These are phyloP conservation scores for Nadsonia fulvescens DNA, from an alignment of 805 yeast genomes.

Conservation along the genomic window DNA sequence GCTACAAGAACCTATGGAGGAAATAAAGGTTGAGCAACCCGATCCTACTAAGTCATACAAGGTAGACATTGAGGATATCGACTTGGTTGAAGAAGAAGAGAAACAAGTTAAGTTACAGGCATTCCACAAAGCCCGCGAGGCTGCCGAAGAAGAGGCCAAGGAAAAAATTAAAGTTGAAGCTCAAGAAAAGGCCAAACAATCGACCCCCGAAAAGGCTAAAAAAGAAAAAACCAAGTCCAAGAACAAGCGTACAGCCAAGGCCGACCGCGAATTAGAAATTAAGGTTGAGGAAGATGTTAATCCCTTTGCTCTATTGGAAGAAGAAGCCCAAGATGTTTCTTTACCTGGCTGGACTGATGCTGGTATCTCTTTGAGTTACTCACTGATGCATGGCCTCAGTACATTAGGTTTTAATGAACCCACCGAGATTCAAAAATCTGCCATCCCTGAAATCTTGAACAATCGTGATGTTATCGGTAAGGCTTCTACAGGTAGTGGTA, in stretches of 20 bases:
- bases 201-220: slow-evolving; percentile 3
- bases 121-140: slow-evolving; percentile 2
- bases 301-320: slow-evolving; percentile 10
- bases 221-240: slow-evolving; percentile 5
- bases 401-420: slow-evolving; percentile 46
- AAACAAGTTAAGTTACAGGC: slow-evolving; percentile 2
- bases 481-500: slow-evolving; percentile 96
- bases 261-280: slow-evolving; percentile 6
- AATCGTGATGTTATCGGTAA: slow-evolving; percentile 84
- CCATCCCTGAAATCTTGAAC: slow-evolving; percentile 56
- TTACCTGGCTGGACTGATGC: slow-evolving; percentile 21
- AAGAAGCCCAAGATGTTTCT: slow-evolving; percentile 10
- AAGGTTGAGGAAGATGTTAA: slow-evolving; percentile 7
- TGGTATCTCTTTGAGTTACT: slow-evolving; percentile 30
- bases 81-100: slow-evolving; percentile 7
- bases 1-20: slow-evolving; percentile 15
- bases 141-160: slow-evolving; percentile 5
- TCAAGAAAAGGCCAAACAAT: slow-evolving; percentile 3
- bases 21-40: slow-evolving; percentile 9
- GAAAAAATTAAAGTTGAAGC: slow-evolving; percentile 6
- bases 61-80: slow-evolving; percentile 2
- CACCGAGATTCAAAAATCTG: slow-evolving; percentile 62
- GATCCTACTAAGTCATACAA: slow-evolving; percentile 1
- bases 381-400: slow-evolving; percentile 40
- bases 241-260: slow-evolving; percentile 7